phyloP scores from a whole-genome alignment of 345 rosid species.

The Eucalyptus marginata region DNA sequence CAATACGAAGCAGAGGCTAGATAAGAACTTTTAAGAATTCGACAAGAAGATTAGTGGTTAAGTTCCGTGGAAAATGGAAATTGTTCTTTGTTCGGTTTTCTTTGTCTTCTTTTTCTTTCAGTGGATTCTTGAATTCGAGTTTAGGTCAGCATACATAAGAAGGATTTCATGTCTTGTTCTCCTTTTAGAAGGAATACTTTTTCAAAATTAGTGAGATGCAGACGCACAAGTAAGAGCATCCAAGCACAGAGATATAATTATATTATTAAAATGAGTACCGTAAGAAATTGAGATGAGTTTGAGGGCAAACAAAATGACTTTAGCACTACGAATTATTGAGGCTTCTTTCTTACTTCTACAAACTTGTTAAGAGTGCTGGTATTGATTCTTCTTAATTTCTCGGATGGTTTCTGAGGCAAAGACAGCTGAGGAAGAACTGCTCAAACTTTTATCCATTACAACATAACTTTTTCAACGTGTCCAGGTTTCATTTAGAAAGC shows the following conservation, averaged over 20 bases:
- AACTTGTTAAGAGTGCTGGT: background rate
- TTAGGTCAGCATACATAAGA: background rate
- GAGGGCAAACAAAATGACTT: background rate
- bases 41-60: background rate
- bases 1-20: background rate
- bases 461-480: background rate
- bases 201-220: background rate
- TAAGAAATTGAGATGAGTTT: background rate
- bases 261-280: background rate
- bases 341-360: background rate
- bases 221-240: background rate
- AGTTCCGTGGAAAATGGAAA: background rate
- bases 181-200: background rate
- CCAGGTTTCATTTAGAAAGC: background rate
- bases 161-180: background rate
- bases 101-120: background rate
- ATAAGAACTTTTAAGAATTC: background rate
- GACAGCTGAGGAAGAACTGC: background rate
- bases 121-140: background rate
- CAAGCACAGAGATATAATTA: background rate
- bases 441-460: background rate
- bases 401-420: background rate
- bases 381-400: background rate
- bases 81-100: background rate
- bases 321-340: background rate